phyloP scores from a whole-genome alignment of 345 rosid genomes.

The Eucalyptus erythrocorys region DNA sequence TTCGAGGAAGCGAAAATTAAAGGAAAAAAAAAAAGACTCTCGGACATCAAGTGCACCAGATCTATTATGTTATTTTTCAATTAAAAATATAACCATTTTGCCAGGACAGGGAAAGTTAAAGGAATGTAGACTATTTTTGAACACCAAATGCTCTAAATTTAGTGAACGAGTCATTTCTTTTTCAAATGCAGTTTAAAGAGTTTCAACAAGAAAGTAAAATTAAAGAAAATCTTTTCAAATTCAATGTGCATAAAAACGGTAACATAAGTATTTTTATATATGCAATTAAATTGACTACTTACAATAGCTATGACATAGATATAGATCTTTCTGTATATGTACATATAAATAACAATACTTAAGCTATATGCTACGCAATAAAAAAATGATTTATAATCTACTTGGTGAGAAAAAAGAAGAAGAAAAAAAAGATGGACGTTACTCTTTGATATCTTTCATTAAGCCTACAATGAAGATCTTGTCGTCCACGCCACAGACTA shows the following conservation, averaged over 20 bases:
- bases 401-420: neutral
- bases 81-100: neutral
- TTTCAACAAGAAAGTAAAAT: neutral
- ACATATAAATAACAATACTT: neutral
- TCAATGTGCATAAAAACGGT: neutral
- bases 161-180: neutral
- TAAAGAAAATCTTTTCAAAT: neutral
- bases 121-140: neutral
- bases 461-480: slow-evolving; percentile 2
- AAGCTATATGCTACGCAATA: neutral
- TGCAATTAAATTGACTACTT: neutral
- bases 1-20: neutral
- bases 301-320: neutral
- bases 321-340: neutral
- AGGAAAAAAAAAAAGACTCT: neutral
- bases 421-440: neutral
- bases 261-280: neutral
- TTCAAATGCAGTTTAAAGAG: neutral
- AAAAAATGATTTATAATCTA: neutral
- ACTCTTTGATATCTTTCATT: neutral
- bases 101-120: neutral
- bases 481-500: slow-evolving; percentile 15
- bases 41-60: neutral
- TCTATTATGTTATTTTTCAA: neutral
- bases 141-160: neutral